A percentile compares a stretch with the other conserved stretches of the same genome.
These are phyloP conservation scores for Oemleria cerasiformis DNA, from an alignment of 306 rosid species.

Conservation along the genomic window DNA sequence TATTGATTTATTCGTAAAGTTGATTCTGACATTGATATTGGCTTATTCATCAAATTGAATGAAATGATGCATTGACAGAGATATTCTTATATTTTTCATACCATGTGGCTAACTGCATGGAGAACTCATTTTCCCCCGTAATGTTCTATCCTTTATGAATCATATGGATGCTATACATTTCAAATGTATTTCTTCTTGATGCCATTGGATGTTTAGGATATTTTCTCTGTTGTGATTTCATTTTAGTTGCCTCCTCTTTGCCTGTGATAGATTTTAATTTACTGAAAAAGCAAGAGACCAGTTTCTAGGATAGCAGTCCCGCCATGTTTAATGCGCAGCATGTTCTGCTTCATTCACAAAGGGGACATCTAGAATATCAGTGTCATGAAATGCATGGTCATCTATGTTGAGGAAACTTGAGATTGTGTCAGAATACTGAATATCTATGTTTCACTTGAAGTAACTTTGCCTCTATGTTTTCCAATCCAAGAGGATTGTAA, in stretches of 20 bases:
- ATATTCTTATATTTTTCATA: background rate
- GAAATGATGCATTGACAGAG: slow-evolving; percentile 2
- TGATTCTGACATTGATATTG: slow-evolving; percentile 5
- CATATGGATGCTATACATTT: background rate
- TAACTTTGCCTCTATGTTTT: background rate
- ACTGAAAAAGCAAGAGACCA: no score
- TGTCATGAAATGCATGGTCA: background rate
- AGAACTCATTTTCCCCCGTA: background rate
- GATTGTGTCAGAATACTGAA: background rate
- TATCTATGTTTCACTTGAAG: background rate
- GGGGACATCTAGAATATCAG: background rate
- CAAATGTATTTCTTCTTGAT: background rate
- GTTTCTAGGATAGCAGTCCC: background rate
- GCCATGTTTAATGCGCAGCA: background rate
- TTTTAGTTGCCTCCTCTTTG: background rate
- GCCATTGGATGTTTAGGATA: background rate
- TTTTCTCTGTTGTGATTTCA: background rate
- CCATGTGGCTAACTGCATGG: background rate
- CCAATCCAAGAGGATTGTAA: background rate
- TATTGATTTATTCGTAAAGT: slow-evolving; percentile 12
- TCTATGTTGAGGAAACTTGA: background rate
- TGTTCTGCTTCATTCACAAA: background rate
- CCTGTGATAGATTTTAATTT: background rate
- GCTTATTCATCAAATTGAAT: slow-evolving; percentile 15
- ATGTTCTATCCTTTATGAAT: background rate